These are phyloP conservation scores for Gracilaria caudata DNA, from an alignment of 23 red algal genomes.

Conservation along the genomic window DNA sequence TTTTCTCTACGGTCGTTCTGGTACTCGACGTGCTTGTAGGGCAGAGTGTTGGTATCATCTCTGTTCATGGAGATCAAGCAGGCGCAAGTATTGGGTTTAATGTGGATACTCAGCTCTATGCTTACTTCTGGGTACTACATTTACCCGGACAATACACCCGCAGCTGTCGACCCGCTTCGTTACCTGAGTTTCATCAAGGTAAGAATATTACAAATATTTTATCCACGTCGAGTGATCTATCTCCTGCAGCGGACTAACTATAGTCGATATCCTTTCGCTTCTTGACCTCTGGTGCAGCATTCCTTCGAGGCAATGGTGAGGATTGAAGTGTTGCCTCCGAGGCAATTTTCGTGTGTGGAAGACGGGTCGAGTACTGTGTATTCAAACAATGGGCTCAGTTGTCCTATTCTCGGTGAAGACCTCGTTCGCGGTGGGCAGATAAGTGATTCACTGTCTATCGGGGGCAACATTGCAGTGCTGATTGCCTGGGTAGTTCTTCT, in stretches of 20 bases:
- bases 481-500: slow-evolving; percentile 64
- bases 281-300: slow-evolving; percentile 23
- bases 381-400: slow-evolving; percentile 45
- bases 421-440: slow-evolving; percentile 62
- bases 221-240: background rate
- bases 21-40: slow-evolving; percentile 75
- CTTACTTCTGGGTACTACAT: slow-evolving; percentile 92
- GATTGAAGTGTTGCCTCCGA: slow-evolving; percentile 69
- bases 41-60: slow-evolving; percentile 79
- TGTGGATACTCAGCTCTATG: slow-evolving; percentile 78
- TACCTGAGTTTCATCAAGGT: slow-evolving; percentile 82
- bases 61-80: slow-evolving; percentile 85
- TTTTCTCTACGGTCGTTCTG: slow-evolving; percentile 50
- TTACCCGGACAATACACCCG: slow-evolving; percentile 69
- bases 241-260: background rate
- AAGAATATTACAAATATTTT: background rate
- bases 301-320: slow-evolving; percentile 75
- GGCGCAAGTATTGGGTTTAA: slow-evolving; percentile 77
- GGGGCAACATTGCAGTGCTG: slow-evolving; percentile 39
- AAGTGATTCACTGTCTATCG: slow-evolving; percentile 55
- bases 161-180: slow-evolving; percentile 69
- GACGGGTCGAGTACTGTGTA: slow-evolving; percentile 49
- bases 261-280: background rate
- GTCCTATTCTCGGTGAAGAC: slow-evolving; percentile 60
- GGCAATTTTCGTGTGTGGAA: slow-evolving; percentile 55